Evolutionary conservation across 805 yeast genomes (phyloP).

Genomic region (Cyberlindnera mycetangii): DNA sequence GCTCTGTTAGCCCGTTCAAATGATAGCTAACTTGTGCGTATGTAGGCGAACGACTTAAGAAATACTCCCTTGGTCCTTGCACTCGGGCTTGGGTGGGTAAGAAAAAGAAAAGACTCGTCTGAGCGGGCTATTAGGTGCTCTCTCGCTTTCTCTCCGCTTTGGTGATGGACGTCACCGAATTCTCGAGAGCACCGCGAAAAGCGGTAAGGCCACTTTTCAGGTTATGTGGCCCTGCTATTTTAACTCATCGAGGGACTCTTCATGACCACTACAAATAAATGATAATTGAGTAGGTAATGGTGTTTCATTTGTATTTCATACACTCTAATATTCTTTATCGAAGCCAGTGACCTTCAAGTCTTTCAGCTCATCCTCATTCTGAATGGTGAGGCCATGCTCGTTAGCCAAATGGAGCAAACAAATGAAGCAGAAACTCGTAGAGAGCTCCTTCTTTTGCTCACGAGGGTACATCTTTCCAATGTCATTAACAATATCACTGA

Average conservation of each 20-base stretch:
- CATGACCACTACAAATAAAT: too few species aligned
- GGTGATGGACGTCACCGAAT: slow-evolving; percentile 4
- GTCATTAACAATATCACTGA: slow-evolving; percentile 47
- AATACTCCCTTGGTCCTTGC: neutral
- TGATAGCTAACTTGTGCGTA: neutral
- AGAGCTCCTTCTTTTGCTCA: slow-evolving; percentile 60
- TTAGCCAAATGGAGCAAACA: slow-evolving; percentile 83
- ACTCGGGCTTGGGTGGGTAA: neutral
- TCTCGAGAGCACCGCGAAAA: slow-evolving; percentile 4
- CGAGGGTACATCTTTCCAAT: slow-evolving; percentile 51
- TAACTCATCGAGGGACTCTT: too few species aligned
- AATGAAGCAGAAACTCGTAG: slow-evolving; percentile 83
- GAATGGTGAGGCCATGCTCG: slow-evolving; percentile 67
- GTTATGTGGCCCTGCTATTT: neutral
- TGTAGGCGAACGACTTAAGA: neutral
- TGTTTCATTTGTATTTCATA: too few species aligned
- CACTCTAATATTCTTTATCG: too few species aligned
- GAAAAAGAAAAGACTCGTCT: neutral
- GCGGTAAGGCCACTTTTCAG: neutral
- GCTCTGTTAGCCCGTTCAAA: neutral
- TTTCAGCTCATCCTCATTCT: slow-evolving; percentile 19
- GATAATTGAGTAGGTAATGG: too few species aligned
- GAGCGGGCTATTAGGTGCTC: neutral
- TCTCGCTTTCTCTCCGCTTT: neutral
- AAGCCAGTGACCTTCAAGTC: slow-evolving; percentile 17